phyloP scores from a whole-genome alignment of 441 rosid species.

The Erysimum pusillum region DNA sequence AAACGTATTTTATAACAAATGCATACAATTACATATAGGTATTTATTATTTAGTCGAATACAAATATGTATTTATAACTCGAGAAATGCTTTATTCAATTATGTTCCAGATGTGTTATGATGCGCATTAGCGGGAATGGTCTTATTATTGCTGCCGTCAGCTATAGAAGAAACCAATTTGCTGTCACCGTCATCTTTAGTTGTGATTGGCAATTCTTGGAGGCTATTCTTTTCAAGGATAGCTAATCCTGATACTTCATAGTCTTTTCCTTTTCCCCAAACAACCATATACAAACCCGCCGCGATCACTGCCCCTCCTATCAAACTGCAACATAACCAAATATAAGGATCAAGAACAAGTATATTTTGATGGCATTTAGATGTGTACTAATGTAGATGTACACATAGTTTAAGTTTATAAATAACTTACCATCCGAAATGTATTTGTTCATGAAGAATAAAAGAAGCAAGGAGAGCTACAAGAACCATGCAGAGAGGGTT shows the following conservation, averaged over 20 bases:
- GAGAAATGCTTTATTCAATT: conserved; percentile 7
- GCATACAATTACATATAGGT: conserved; percentile 15
- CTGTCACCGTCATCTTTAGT: conserved; percentile 25
- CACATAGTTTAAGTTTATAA: neutral
- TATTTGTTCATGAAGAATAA: conserved; percentile 66
- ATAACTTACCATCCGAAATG: conserved; percentile 62
- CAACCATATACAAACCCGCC: conserved; percentile 62
- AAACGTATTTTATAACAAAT: neutral
- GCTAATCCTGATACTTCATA: conserved; percentile 35
- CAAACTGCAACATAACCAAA: conserved; percentile 47
- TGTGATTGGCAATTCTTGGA: conserved; percentile 51
- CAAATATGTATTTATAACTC: conserved; percentile 1
- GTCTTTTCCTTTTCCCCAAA: conserved; percentile 79
- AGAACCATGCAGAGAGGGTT: conserved; percentile 83
- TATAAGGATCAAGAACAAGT: neutral
- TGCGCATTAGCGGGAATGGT: conserved; percentile 1
- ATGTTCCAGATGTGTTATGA: conserved; percentile 10
- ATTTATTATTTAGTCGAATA: conserved; percentile 1
- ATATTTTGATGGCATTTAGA: neutral
- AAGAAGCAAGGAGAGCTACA: conserved; percentile 64
- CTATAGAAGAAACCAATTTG: conserved; percentile 21
- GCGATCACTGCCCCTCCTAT: conserved; percentile 70
- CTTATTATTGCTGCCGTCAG: conserved; percentile 8
- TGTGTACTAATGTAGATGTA: neutral
- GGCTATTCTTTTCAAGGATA: conserved; percentile 30